phyloP scores from a whole-genome alignment of 345 rosid genomes.

The Eucalyptus rudis region DNA sequence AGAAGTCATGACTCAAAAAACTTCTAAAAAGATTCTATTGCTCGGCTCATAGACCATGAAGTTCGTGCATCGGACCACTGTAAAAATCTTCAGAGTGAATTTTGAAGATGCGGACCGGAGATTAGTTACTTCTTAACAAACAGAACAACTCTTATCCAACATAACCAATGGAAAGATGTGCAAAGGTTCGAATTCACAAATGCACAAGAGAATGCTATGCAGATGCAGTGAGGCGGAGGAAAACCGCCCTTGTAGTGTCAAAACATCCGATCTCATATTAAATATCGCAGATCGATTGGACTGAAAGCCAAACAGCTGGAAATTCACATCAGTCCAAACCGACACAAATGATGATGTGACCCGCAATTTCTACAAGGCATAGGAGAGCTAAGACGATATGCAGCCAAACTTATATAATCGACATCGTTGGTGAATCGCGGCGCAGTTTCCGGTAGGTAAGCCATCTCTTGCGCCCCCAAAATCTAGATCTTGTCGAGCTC shows the following conservation, averaged over 20 bases:
- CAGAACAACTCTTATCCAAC: neutral
- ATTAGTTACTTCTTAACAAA: neutral
- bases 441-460: neutral
- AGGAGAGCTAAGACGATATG: slow-evolving; percentile 11
- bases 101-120: neutral
- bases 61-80: neutral
- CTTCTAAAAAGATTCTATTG: accelerated
- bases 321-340: neutral
- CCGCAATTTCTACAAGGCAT: neutral
- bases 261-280: neutral
- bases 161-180: neutral
- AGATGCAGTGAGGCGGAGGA: neutral
- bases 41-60: neutral
- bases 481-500: slow-evolving; percentile 50
- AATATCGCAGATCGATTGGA: neutral
- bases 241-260: accelerated
- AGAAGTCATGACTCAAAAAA: neutral
- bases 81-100: neutral
- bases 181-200: neutral
- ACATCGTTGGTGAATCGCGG: neutral
- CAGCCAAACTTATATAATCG: slow-evolving; percentile 3
- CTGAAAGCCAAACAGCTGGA: neutral
- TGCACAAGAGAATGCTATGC: neutral
- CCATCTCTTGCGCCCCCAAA: neutral
- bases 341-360: slow-evolving; percentile 7